Evolutionary conservation across 441 rosid species (phyloP), one percentile per base, ranked within the genome.

Genomic region (Euphorbia schlechtendalii): DNA sequence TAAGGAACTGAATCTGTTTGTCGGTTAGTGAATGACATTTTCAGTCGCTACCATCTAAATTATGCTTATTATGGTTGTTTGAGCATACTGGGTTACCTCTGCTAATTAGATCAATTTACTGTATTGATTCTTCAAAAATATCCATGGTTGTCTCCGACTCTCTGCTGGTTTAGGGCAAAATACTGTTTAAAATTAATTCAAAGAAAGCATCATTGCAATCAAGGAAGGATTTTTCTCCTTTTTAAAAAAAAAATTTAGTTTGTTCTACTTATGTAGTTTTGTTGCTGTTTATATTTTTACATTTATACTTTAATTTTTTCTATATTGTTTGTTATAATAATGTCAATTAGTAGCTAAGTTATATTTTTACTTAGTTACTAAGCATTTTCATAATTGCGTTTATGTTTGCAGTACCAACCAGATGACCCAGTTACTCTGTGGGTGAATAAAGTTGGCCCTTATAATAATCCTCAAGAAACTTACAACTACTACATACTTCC

Each of bases 401-500:
- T 63, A 69, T 12, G 46, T 66, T 69, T 78, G 38, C 86, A 96
- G 99, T 96, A 90, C 78, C 94, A 83, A 80, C 78, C 41, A 27
- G 96, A 79, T 66, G 99, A 96, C 8, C 74, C 76, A 32, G 92
- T 96, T 70, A 92, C 88, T 41, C 87, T 96, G 68, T 96, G 99
- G 99, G 99, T 92, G 60, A 96, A 96, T 70, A 96, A 96, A 74
- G 97, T 92, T 74, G 99, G 99, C 32, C 99, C 99, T 8, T 96
- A 96, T 71, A 96, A 96, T 80, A 96, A 96, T 76, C 99, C 99
- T 38, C 99, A 96, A 81, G 99, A 96, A 84, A 96, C 98, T 0
- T 96, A 96, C 78, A 96, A 96, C 82, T 96, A 96, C 70, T 88
- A 90, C 86, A 88, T 96, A 81, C 99, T 96, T 76, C 99, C 99